phyloP scores from a whole-genome alignment of 2,329 filamentous ascomycete genomes.

The Dothistroma septosporum region DNA sequence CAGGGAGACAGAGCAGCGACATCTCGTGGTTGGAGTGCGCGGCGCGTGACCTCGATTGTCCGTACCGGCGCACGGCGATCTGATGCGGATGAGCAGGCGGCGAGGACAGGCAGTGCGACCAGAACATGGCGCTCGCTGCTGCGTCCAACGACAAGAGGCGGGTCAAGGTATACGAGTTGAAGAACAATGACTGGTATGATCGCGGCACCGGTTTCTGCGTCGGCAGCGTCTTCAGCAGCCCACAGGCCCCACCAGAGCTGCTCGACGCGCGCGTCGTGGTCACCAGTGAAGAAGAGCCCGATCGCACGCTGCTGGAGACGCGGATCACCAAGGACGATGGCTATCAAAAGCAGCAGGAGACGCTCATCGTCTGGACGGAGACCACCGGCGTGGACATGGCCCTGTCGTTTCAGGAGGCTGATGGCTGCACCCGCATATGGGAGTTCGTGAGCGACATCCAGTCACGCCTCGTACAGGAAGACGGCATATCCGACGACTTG shows the following conservation, averaged over 20 bases:
- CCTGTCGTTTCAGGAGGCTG: conserved; percentile 93
- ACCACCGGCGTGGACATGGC: conserved; percentile 91
- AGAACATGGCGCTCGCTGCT: conserved; percentile 33
- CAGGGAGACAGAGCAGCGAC: not conserved
- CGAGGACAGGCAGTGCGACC: conserved; percentile 21
- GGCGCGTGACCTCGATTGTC: not conserved
- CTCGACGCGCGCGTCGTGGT: conserved; percentile 79
- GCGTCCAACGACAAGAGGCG: conserved; percentile 53
- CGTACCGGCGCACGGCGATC: conserved; percentile 17
- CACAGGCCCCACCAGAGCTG: conserved; percentile 50
- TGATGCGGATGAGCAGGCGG: conserved; percentile 22
- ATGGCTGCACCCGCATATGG: conserved; percentile 92
- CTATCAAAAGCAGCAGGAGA: conserved; percentile 99
- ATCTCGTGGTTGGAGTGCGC: not conserved
- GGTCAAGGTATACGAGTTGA: conserved; percentile 98
- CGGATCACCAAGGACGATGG: conserved; percentile 89
- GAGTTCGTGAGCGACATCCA: conserved; percentile 88
- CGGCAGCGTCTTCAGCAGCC: conserved; percentile 60
- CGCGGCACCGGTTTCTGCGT: conserved; percentile 93
- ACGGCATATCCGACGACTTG: conserved; percentile 82
- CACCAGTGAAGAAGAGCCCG: conserved; percentile 86
- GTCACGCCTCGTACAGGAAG: conserved; percentile 67
- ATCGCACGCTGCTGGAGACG: conserved; percentile 79
- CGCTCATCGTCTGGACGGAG: conserved; percentile 97
- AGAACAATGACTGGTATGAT: conserved; percentile 99